Evolutionary conservation across 805 yeast species (phyloP).

Genomic region (Suhomyces tanzawaensis): DNA sequence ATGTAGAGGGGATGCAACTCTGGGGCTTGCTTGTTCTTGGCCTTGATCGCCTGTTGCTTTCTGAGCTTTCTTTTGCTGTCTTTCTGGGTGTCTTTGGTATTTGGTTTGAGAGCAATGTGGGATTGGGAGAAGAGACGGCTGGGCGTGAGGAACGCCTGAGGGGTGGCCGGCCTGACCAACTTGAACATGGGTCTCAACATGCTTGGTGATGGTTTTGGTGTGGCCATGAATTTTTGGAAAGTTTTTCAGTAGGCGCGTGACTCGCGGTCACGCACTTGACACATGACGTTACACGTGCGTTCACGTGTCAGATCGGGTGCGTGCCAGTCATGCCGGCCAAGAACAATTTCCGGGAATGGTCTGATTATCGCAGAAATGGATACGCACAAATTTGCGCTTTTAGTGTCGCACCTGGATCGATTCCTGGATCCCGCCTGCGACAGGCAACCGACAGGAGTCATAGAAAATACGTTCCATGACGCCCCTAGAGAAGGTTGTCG

Average conservation of each 20-base stretch:
- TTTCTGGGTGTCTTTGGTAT: slow-evolving; percentile 10
- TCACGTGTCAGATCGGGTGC: too few species aligned
- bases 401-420: too few species aligned
- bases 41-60: slow-evolving; percentile 22
- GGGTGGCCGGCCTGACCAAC: neutral
- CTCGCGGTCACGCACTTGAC: neutral
- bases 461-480: too few species aligned
- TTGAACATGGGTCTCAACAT: neutral
- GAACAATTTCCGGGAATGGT: too few species aligned
- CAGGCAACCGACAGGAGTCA: too few species aligned
- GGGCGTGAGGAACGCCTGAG: neutral
- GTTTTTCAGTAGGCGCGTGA: neutral
- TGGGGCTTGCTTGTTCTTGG: slow-evolving; percentile 27
- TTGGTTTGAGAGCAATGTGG: slow-evolving; percentile 8
- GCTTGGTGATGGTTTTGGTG: neutral
- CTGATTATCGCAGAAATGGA: too few species aligned
- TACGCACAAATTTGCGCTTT: too few species aligned
- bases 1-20: slow-evolving; percentile 59
- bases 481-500: too few species aligned
- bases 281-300: too few species aligned
- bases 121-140: slow-evolving; percentile 9
- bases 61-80: slow-evolving; percentile 23
- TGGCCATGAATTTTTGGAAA: neutral
- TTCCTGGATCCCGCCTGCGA: too few species aligned
- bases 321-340: too few species aligned